These are phyloP conservation scores for Tagetes erecta DNA, from an alignment of 129 eudicot species.

Conservation along the genomic window DNA sequence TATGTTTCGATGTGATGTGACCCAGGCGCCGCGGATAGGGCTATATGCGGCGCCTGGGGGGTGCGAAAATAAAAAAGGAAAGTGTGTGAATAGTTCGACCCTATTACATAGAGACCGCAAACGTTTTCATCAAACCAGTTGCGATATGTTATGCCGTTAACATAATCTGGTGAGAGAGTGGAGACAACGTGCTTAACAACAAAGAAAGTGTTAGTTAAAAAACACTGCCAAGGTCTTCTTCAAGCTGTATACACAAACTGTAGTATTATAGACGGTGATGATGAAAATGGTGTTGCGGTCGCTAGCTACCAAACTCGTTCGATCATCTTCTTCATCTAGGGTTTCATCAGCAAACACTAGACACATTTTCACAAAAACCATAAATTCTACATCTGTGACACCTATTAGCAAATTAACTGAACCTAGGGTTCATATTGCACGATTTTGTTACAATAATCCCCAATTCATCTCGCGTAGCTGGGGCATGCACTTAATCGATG, in stretches of 20 bases:
- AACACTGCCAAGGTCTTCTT: too few relatives aligned
- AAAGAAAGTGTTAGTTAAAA: too few relatives aligned
- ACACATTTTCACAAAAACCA: slow-evolving; percentile 15
- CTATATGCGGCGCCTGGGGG: too few relatives aligned
- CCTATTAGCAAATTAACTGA: not conserved
- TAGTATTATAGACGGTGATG: not conserved
- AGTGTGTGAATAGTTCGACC: too few relatives aligned
- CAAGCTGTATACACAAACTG: not conserved
- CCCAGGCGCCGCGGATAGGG: too few relatives aligned
- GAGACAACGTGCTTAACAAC: too few relatives aligned
- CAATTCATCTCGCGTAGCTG: slow-evolving; percentile 8
- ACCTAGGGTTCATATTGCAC: slow-evolving; percentile 18
- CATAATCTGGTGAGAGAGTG: too few relatives aligned
- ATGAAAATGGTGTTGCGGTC: slow-evolving; percentile 12
- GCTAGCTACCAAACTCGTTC: slow-evolving; percentile 8
- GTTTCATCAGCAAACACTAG: slow-evolving; percentile 21
- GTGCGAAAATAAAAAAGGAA: too few relatives aligned
- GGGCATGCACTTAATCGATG: not conserved
- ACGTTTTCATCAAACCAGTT: too few relatives aligned
- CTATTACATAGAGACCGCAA: too few relatives aligned
- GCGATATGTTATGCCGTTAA: too few relatives aligned
- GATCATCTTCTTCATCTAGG: slow-evolving; percentile 29
- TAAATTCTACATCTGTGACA: slow-evolving; percentile 23
- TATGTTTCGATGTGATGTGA: too few relatives aligned
- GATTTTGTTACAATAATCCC: slow-evolving; percentile 15